Conservation (phyloP, 805 yeast species). For the Monosporozyma aquatica region DNA sequence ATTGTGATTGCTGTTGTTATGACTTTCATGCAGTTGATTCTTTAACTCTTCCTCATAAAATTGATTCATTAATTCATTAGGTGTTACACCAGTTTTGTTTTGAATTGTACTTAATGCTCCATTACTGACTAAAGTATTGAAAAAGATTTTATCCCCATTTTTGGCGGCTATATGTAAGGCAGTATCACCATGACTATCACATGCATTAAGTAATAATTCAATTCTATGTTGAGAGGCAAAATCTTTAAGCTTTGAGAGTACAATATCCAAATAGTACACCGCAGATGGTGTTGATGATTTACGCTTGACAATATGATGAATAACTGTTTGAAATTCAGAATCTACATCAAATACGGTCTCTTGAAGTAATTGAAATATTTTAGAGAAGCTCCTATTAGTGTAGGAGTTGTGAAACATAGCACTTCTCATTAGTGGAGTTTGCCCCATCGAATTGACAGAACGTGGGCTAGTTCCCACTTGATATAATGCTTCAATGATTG, state of each 20-base stretch:
- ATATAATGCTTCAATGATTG: conserved; percentile 65
- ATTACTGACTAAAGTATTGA: conserved; percentile 19
- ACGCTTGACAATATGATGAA: conserved; percentile 78
- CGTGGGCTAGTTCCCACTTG: conserved; percentile 60
- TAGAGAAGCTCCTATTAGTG: conserved; percentile 70
- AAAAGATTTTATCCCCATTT: conserved; percentile 50
- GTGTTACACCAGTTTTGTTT: conserved; percentile 31
- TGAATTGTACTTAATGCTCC: conserved; percentile 38
- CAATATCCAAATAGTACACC: conserved; percentile 67
- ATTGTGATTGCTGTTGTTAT: conserved; percentile 29
- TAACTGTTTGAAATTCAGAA: conserved; percentile 59
- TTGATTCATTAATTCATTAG: conserved; percentile 32
- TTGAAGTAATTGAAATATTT: conserved; percentile 63
- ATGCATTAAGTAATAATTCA: conserved; percentile 48
- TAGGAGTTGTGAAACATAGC: conserved; percentile 83
- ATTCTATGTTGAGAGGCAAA: conserved; percentile 53
- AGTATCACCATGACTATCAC: conserved; percentile 77
- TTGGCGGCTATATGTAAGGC: conserved; percentile 78
- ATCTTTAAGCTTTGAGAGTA: conserved; percentile 65
- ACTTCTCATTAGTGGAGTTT: conserved; percentile 79
- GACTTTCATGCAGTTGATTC: conserved; percentile 6
- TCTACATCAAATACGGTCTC: conserved; percentile 76
- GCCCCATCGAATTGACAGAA: conserved; percentile 60
- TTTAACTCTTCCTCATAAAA: conserved; percentile 17
- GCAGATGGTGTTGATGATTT: conserved; percentile 69